phyloP scores from a whole-genome alignment of 2,329 filamentous ascomycete genomes.

The Calonectria hongkongensis region DNA sequence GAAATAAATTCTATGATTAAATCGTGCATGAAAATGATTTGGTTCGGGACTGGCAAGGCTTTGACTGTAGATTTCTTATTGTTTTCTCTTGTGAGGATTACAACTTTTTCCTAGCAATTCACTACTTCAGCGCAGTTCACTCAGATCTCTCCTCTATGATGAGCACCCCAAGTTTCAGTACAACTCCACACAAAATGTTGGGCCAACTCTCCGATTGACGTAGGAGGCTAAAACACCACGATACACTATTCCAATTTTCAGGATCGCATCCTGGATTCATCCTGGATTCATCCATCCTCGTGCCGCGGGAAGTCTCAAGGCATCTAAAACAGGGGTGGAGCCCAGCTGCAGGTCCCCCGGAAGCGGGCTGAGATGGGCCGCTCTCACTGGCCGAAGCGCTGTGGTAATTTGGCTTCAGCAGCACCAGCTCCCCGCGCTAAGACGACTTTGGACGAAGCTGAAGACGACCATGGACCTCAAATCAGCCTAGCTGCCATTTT shows the following conservation, averaged over 20 bases:
- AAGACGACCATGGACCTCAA: slow-evolving; percentile 26
- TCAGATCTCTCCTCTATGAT: no score
- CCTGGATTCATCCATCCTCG: not conserved
- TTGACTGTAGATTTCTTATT: no score
- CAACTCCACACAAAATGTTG: not conserved
- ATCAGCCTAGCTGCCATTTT: slow-evolving; percentile 34
- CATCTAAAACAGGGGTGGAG: slow-evolving; percentile 13
- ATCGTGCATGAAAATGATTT: no score
- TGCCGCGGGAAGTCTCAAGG: not conserved
- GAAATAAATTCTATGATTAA: no score
- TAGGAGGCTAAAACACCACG: not conserved
- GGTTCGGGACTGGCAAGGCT: no score
- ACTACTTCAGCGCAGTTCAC: no score
- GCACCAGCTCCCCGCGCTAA: slow-evolving; percentile 16
- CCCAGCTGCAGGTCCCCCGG: slow-evolving; percentile 16
- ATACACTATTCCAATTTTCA: not conserved
- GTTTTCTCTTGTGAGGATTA: no score
- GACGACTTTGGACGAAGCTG: slow-evolving; percentile 21
- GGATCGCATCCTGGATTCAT: not conserved
- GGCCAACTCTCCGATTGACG: not conserved
- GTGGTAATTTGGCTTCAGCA: slow-evolving; percentile 22
- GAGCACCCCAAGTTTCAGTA: no score
- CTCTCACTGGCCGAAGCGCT: not conserved
- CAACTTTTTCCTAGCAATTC: no score
- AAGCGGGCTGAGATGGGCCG: slow-evolving; percentile 7